Base-by-base conservation (phyloP, 805 yeast genomes). In the Candida golubevii region DNA sequence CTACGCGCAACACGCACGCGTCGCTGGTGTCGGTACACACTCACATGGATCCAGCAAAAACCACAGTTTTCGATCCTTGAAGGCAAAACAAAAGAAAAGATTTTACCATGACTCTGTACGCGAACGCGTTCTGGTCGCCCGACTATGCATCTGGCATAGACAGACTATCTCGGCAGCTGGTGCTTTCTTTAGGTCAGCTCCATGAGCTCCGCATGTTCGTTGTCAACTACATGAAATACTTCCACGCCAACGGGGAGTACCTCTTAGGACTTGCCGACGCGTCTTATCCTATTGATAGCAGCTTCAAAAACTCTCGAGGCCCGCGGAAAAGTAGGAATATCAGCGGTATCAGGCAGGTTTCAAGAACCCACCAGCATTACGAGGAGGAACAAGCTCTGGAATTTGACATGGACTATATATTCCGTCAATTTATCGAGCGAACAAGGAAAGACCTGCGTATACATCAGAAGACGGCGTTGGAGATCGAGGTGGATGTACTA, bases 81-180 rank as follows among this genome's bases (percentile, higher is more conserved):
- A 18, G 23, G 23, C 23, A 18, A 18, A 18, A 18, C 23, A 18
- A 38, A 14, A 35, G 54, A 15, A 10, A 31, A 13, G 39, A 41
- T 29, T 29, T 29, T 6, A 29, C n/a, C n/a, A 42, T 44, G 47
- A 26, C 51, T 32, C 34, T 14, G 36, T 69, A 65, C 48, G 61
- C 71, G 41, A 69, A 71, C 48, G 28, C 56, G 33, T 71, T 65
- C 56, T 71, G 75, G 74, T 63, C 74, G 3, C 50, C 74, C 1
- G 76, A 71, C 56, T 68, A 66, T 41, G 56, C 54, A 30, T 50
- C 69, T 4, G 72, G 74, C 6, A 62, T 71, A 14, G 66, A 62
- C 31, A 53, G 48, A 34, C 50, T 71, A 18, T 50, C 58, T 12
- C 42, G 46, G 8, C 74, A 69, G 50, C 59, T 65, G 35, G 44